phyloP scores from a whole-genome alignment of 495 filamentous ascomycete species.

The Evernia prunastri region DNA sequence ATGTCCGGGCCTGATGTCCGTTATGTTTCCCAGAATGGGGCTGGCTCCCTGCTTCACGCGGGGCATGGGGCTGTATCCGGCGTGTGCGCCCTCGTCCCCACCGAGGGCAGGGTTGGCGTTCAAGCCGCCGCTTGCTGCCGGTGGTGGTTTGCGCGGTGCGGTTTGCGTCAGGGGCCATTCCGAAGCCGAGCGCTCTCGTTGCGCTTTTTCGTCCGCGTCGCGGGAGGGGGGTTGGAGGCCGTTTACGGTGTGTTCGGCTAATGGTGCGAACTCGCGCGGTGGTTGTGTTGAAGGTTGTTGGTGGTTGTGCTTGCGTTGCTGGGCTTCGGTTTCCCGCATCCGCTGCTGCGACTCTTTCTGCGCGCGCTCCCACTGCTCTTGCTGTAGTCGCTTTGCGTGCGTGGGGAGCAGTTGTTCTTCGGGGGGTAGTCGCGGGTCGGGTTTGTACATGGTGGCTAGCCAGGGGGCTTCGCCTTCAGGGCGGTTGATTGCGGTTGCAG shows the following conservation, averaged over 20 bases:
- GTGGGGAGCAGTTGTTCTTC: constrained; percentile 95
- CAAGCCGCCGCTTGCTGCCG: background rate
- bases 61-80: constrained; percentile 48
- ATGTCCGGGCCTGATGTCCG: constrained; percentile 29
- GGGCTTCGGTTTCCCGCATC: background rate
- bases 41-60: constrained; percentile 41
- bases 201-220: constrained; percentile 8
- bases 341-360: constrained; percentile 19
- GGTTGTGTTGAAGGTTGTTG: constrained; percentile 2
- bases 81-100: constrained; percentile 12
- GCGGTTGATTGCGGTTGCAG: constrained; percentile 56
- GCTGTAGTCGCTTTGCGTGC: constrained; percentile 81
- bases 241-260: constrained; percentile 22
- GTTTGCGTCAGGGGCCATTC: constrained; percentile 15
- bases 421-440: constrained; percentile 86
- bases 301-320: constrained; percentile 1
- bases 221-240: constrained; percentile 17
- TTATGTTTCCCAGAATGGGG: constrained; percentile 33
- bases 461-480: constrained; percentile 95
- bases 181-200: constrained; percentile 5
- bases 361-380: constrained; percentile 86
- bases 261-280: constrained; percentile 12
- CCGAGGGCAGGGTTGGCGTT: constrained; percentile 24
- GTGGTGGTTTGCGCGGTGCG: background rate
- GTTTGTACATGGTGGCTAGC: constrained; percentile 91